These are phyloP conservation scores for Tilletia caries DNA, from an alignment of 1,284 basidiomycete genomes.

Conservation along the genomic window DNA sequence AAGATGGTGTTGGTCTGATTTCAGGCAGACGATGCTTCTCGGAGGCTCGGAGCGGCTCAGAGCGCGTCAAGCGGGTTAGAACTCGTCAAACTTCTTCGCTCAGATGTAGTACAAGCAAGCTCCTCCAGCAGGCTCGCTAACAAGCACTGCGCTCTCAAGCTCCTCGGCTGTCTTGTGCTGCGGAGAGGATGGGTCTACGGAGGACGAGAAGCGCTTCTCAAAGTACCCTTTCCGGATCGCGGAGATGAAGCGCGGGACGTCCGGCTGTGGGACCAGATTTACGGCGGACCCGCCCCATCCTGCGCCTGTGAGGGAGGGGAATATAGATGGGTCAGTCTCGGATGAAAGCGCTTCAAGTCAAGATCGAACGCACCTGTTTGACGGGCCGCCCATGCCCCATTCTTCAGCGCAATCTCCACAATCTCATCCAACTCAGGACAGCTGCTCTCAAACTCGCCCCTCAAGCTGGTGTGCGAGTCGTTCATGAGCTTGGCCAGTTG, in stretches of 20 bases:
- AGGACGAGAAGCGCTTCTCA: conserved; percentile 25
- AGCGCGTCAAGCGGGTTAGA: too few species aligned
- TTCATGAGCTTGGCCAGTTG: conserved; percentile 45
- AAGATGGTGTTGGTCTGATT: too few species aligned
- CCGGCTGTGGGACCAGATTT: conserved; percentile 41
- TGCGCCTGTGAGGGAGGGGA: conserved; percentile 18
- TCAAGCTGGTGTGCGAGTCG: conserved; percentile 39
- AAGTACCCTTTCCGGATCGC: conserved; percentile 40
- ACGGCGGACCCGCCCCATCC: conserved; percentile 53
- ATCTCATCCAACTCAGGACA: conserved; percentile 45
- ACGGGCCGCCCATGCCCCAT: conserved; percentile 44
- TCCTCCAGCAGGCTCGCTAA: conserved; percentile 46
- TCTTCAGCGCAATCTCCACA: conserved; percentile 37
- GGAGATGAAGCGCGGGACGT: conserved; percentile 32
- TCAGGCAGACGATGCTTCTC: too few species aligned
- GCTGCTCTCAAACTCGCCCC: conserved; percentile 41
- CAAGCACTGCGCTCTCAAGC: conserved; percentile 42
- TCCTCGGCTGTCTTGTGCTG: conserved; percentile 25
- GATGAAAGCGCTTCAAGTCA: background rate
- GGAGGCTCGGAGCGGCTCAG: too few species aligned
- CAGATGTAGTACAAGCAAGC: conserved; percentile 33
- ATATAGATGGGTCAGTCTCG: background rate
- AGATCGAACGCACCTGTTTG: conserved; percentile 31
- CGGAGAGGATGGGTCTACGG: background rate
- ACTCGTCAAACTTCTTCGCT: background rate